Percentiles rank a stretch among this genome's conserved stretches.
Conservation (phyloP, 257 asterid genomes). For the Dorcoceras hygrometricum region DNA sequence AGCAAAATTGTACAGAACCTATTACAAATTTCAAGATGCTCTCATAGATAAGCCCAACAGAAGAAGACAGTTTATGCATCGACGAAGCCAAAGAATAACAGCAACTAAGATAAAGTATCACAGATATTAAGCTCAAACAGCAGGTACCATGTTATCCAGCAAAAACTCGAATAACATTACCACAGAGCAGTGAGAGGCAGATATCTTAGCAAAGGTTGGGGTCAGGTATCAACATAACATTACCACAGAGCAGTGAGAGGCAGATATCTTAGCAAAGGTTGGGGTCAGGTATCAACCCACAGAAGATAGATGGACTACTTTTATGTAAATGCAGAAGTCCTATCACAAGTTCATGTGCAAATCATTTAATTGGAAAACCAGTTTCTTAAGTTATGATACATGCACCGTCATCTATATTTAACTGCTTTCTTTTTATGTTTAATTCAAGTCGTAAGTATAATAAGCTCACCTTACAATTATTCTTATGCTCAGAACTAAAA, state of each 20-base stretch:
- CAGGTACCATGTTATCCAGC: not conserved
- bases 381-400: slow-evolving; percentile 13
- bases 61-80: not conserved
- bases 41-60: not conserved
- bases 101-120: slow-evolving; percentile 3
- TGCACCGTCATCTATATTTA: not conserved
- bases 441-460: not conserved
- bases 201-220: not conserved
- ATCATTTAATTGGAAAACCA: not conserved
- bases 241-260: not conserved
- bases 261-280: not conserved
- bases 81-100: slow-evolving; percentile 3
- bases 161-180: not conserved
- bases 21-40: not conserved
- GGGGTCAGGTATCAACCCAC: slow-evolving; percentile 1
- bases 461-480: slow-evolving; percentile 3
- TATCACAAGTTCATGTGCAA: not conserved
- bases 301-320: slow-evolving; percentile 8
- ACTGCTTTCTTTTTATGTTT: not conserved
- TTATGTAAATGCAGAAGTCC: not conserved
- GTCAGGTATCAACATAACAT: slow-evolving; percentile 7
- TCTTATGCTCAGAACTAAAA: slow-evolving; percentile 16
- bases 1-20: not conserved
- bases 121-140: slow-evolving; percentile 6
- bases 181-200: not conserved